Evolutionary conservation across 352 stramenopile genomes (phyloP).

Genomic region (Blastocystis sp.): DNA sequence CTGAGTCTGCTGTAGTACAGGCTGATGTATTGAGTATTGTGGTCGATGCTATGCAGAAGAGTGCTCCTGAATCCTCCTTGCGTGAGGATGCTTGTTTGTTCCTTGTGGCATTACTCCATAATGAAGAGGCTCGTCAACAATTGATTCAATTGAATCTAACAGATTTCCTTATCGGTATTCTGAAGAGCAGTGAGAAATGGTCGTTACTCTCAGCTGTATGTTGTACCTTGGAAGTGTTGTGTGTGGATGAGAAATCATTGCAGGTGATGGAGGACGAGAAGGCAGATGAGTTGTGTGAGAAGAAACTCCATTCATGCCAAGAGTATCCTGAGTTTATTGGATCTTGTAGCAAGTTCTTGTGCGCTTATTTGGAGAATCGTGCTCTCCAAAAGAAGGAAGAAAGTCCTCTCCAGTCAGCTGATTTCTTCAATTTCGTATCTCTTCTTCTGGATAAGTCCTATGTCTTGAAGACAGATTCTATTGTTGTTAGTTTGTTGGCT

Average conservation of each 20-base stretch:
- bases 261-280: conserved; percentile 18
- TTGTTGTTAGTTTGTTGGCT: conserved; percentile 34
- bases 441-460: conserved; percentile 46
- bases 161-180: conserved; percentile 41
- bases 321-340: conserved; percentile 55
- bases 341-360: conserved; percentile 31
- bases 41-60: conserved; percentile 30
- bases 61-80: neutral
- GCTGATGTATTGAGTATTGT: conserved; percentile 26
- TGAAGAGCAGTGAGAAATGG: conserved; percentile 39
- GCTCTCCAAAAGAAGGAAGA: neutral
- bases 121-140: conserved; percentile 15
- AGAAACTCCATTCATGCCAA: conserved; percentile 19
- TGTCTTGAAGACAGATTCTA: neutral
- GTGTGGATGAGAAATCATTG: conserved; percentile 38
- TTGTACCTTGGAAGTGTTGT: conserved; percentile 37
- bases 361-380: conserved; percentile 47
- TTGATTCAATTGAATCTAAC: conserved; percentile 35
- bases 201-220: conserved; percentile 35
- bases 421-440: conserved; percentile 52
- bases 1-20: neutral
- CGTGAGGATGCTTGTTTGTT: conserved; percentile 29
- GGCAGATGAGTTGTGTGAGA: conserved; percentile 24
- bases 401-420: neutral
- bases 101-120: conserved; percentile 39